phyloP scores from a whole-genome alignment of 305 asterid species.

The Petunia hybrid region DNA sequence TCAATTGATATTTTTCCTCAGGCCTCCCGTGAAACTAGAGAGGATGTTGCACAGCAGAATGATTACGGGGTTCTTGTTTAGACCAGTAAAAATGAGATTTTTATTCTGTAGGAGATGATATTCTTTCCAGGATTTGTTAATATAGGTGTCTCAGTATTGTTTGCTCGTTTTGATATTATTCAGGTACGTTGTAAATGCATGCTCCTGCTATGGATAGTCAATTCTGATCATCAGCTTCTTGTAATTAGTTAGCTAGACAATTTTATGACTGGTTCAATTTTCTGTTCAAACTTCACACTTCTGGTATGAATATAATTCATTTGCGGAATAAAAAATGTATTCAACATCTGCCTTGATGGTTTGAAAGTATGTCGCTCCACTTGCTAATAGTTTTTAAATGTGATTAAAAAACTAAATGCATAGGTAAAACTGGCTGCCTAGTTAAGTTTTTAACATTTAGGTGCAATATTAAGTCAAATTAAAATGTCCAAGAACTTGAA shows the following conservation, averaged over 20 bases:
- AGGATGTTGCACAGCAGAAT: constrained; percentile 63
- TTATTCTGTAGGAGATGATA: neutral
- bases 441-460: neutral
- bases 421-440: no score
- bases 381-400: no score
- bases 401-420: no score
- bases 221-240: neutral
- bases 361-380: no score
- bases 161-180: neutral
- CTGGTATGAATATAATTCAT: no score
- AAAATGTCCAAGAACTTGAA: neutral
- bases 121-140: neutral
- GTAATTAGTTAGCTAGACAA: constrained; percentile 12
- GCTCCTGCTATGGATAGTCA: neutral
- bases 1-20: constrained; percentile 53
- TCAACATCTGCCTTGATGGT: no score
- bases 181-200: neutral
- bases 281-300: neutral
- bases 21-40: constrained; percentile 58
- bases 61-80: constrained; percentile 61
- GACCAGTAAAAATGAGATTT: constrained; percentile 31
- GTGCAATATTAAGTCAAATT: neutral
- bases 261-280: neutral
- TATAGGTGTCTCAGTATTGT: neutral
- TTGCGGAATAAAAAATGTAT: no score